Base-by-base conservation (phyloP, 2,329 filamentous ascomycete species). In the Microdochium nivale region DNA sequence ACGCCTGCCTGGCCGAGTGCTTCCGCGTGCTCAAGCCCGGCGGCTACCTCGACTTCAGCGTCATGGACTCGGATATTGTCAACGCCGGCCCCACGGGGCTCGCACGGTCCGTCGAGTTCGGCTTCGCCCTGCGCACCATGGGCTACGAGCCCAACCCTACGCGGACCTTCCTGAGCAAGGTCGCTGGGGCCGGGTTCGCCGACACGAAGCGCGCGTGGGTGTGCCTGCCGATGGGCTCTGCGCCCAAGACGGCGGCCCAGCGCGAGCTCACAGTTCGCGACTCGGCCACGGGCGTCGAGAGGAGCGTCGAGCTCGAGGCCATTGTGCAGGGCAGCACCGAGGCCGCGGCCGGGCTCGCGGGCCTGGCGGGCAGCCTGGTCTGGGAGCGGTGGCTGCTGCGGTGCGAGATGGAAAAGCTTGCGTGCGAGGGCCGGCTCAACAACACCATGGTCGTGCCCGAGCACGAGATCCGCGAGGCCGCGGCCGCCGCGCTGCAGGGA, bases 341-440 rank as follows among this genome's bases (percentile, higher is more conserved):
- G 49, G 81, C 84, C 63, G 81, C 85, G 14, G 88, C 88, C 1
- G 83, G 80, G 59, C 75, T 96, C 57, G 87, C 88, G 13, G 91
- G 91, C 21, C 72, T 97, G 40, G 82, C 92, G 1, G 94, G 90
- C 3, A 85, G 87, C 25, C 94, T 90, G 84, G 84, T 85, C 66
- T 99, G 91, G 92, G 94, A 99, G 78, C 87, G 89, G 66, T 99
- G 94, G 94, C 80, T 97, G 67, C 72, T 96, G 58, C 88, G 90
- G 63, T 79, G 92, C 61, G 88, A 94, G 71, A 80, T 86, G 71
- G 91, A 96, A 74, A 94, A 80, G 67, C 75, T 76, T 3, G 75
- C 89, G 63, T 87, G 88, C 25, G 84, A 89, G 64, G 67, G 78
- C 55, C 68, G 79, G 11, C 72, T 82, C 24, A 70, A 69, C 24